Base-by-base conservation (phyloP, 2,329 filamentous ascomycete species). In the Beauveria medogensis region DNA sequence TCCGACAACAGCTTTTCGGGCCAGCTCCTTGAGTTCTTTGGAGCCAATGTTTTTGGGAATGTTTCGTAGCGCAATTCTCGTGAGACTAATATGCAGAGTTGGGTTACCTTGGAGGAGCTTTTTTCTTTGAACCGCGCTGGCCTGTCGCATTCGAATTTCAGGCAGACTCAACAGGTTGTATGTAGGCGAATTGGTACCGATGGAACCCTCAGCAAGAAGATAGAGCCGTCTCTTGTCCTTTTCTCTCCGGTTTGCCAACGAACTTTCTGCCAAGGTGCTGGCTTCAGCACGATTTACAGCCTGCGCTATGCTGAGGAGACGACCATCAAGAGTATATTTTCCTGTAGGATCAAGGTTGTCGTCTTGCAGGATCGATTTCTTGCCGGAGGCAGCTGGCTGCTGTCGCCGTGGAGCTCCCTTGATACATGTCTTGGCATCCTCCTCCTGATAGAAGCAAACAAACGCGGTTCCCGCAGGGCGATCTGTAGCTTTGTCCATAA, bases 391-490 rank as follows among this genome's bases (percentile, higher is more conserved):
- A 10, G 74, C 65, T 1, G 75, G 68, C 22, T 79, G 75, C 62
- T 80, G 75, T 34, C 78, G 73, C 28, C 82, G 84, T 0, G 94
- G 94, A 2, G 92, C 90, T 16, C 79, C 81, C 65, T 86, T 87
- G 64, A 97, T 78, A 71, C 94, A 97, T 22, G 80, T 73, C 70
- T 87, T 85, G 65, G 88, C 90, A 69, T 96, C 91, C 22, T 88
- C 84, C 43, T 80, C 77, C 55, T 88, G 87, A 75, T 87, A 88
- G 76, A 99, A 99, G 76, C 91, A 96, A 34, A 97, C 93, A 69
- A 99, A 99, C 4, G 89, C 94, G 37, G 93, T 97, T 28, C 94
- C 94, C 53, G 90, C 91, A 2, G 94, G 91, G 56, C 91, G 87
- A 67, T 92, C 92, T 0, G 91, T 96, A 26, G 86, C 84, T 52